Evolutionary conservation across 257 asterid species (phyloP).

Genomic region (Craterostigma plantagineum): DNA sequence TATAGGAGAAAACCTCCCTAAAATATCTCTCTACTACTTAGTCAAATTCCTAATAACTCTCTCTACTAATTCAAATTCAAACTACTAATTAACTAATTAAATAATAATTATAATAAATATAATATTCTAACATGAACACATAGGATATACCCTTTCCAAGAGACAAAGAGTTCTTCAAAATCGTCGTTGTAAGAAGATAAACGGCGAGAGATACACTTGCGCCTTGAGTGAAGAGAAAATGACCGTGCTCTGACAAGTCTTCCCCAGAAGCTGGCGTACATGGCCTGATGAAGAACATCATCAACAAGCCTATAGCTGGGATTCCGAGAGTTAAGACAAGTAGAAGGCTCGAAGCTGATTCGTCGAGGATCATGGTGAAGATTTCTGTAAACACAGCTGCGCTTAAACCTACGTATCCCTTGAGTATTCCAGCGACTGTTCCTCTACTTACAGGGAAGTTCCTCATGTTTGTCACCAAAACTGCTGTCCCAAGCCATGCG

Average conservation of each 20-base stretch:
- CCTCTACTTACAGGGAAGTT: conserved; percentile 87
- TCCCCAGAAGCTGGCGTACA: conserved; percentile 83
- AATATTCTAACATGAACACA: too few relatives aligned
- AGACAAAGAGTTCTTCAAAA: conserved; percentile 26
- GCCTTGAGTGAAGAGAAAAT: conserved; percentile 77
- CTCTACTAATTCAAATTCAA: too few relatives aligned
- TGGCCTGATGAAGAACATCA: conserved; percentile 77
- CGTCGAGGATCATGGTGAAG: conserved; percentile 46
- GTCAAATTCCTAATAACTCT: too few relatives aligned
- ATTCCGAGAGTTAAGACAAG: conserved; percentile 58
- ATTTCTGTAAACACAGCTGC: conserved; percentile 79
- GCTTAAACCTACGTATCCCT: conserved; percentile 78
- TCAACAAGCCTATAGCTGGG: conserved; percentile 39
- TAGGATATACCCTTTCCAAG: conserved; percentile 35
- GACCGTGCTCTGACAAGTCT: conserved; percentile 43
- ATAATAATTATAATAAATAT: too few relatives aligned
- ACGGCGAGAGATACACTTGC: conserved; percentile 58
- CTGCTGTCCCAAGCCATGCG: conserved; percentile 10
- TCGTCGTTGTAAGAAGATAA: conserved; percentile 60
- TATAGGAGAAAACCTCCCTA: too few relatives aligned
- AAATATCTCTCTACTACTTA: too few relatives aligned
- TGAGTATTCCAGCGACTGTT: conserved; percentile 80
- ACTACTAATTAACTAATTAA: too few relatives aligned
- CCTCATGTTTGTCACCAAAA: conserved; percentile 97
- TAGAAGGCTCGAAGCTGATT: conserved; percentile 44